phyloP scores from a whole-genome alignment of 805 yeast genomes.

The Saccharomyces paradoxus region DNA sequence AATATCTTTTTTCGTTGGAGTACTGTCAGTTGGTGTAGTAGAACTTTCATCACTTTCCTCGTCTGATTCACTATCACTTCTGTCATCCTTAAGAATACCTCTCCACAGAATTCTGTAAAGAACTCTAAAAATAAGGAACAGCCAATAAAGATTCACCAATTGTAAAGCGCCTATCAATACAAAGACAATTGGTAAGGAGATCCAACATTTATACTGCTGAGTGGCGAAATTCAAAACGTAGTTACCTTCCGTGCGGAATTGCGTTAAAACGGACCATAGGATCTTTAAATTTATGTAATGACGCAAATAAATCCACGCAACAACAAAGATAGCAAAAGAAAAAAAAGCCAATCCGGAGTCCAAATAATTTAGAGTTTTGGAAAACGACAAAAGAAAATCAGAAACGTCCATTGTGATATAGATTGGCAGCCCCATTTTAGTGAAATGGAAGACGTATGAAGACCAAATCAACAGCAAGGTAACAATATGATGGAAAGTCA shows the following conservation, averaged over 20 bases:
- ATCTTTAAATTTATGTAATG: constrained; percentile 71
- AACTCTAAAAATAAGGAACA: constrained; percentile 66
- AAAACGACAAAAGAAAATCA: constrained; percentile 71
- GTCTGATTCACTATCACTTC: constrained; percentile 65
- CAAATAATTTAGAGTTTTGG: constrained; percentile 73
- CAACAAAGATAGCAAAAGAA: constrained; percentile 42
- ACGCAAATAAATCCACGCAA: constrained; percentile 73
- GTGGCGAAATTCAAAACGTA: constrained; percentile 68
- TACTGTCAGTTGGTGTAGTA: not conserved
- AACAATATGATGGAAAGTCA: constrained; percentile 80
- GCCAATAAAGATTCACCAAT: constrained; percentile 76
- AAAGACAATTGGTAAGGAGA: constrained; percentile 82
- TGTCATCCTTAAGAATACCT: constrained; percentile 58
- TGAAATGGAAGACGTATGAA: constrained; percentile 83
- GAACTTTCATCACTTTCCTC: constrained; percentile 36
- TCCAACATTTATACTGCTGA: constrained; percentile 88
- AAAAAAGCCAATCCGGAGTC: constrained; percentile 37
- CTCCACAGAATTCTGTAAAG: constrained; percentile 48
- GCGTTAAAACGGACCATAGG: constrained; percentile 71
- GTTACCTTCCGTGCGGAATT: constrained; percentile 73
- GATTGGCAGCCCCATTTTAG: constrained; percentile 89
- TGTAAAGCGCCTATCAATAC: constrained; percentile 66
- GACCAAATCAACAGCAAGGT: constrained; percentile 75
- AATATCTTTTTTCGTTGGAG: not conserved
- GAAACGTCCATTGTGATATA: constrained; percentile 89